These are phyloP conservation scores for Alternaria infectoria DNA, from an alignment of 2,329 filamentous ascomycete species.

Conservation along the genomic window DNA sequence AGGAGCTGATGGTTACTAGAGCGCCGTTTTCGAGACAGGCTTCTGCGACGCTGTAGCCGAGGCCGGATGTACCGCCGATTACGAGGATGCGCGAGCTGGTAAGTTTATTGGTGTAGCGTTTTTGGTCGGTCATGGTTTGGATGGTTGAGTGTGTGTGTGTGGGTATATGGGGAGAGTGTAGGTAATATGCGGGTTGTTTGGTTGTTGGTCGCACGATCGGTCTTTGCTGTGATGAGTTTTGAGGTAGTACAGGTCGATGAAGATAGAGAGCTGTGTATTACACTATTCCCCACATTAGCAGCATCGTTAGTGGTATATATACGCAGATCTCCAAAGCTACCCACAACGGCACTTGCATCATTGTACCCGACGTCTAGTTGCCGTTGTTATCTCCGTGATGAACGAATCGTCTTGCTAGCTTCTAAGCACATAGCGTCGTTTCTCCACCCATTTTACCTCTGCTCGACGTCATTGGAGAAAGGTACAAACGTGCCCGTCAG, in stretches of 20 bases:
- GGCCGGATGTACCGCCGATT: slow-evolving; percentile 68
- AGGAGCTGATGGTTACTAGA: slow-evolving; percentile 66
- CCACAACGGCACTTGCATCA: background rate
- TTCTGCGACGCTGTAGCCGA: slow-evolving; percentile 68
- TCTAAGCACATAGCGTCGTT: background rate
- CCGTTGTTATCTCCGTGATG: background rate
- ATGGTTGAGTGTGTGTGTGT: background rate
- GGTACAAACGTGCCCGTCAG: background rate
- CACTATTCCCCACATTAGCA: background rate
- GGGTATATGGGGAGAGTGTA: background rate
- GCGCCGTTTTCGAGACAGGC: slow-evolving; percentile 62
- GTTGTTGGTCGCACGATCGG: background rate
- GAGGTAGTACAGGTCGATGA: background rate
- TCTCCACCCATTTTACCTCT: background rate
- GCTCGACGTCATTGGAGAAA: background rate
- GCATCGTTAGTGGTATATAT: background rate
- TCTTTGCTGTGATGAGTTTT: background rate
- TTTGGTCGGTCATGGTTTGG: slow-evolving; percentile 45
- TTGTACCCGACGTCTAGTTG: background rate
- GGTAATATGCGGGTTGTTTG: background rate
- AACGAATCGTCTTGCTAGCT: background rate
- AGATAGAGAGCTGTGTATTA: background rate
- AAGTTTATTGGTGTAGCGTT: slow-evolving; percentile 58
- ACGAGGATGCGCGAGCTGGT: slow-evolving; percentile 59
- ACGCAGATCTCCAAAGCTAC: background rate